Base-by-base conservation (phyloP, 164 flowering plant species). In the Nymphaea colorata region DNA sequence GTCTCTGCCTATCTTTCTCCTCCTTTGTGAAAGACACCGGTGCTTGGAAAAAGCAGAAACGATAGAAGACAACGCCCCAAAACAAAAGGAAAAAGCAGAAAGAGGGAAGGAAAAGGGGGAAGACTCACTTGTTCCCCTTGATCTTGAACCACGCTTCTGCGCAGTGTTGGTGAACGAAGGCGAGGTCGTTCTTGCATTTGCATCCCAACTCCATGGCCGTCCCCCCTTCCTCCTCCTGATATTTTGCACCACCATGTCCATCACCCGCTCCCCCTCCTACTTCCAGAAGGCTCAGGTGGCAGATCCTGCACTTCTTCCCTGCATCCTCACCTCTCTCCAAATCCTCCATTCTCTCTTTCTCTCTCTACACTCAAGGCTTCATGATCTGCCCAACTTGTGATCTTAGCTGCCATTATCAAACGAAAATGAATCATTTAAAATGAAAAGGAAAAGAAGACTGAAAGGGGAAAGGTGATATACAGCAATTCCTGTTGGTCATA, bases 311-410 rank as follows among this genome's bases (percentile, higher is more conserved):
- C 63, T 61, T 61, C 63, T 61, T 61, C n/a, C 41, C 63, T 8
- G 15, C 63, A 47, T 47, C 55, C n/a, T 61, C 63, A 61, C 63
- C 63, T n/a, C 16, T 61, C 63, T 61, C 63, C 8, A 61, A n/a
- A 36, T 61, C 59, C 12, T 55, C 59, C 63, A 61, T 61, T n/a
- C 63, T 61, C 18, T 16, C 7, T 61, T 61, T 47, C 53, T 3
- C 53, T 47, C 12, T 47, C 55, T 47, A 12, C 55, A 25, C 36
- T 25, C n/a, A 25, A 25, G 36, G 36, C 36, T 25, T 25, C 36
- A 25, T 25, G 36, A 25, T 25, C 36, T 25, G 36, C 36, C 36
- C 36, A 25, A 25, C 36, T 25, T 25, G 36, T 25, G 36, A 25
- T 25, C 36, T 25, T 25, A 25, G 36, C 36, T 25, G 36, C 36